These are phyloP conservation scores for Cyberlindnera mrakii DNA, from an alignment of 805 yeast species.

Conservation along the genomic window DNA sequence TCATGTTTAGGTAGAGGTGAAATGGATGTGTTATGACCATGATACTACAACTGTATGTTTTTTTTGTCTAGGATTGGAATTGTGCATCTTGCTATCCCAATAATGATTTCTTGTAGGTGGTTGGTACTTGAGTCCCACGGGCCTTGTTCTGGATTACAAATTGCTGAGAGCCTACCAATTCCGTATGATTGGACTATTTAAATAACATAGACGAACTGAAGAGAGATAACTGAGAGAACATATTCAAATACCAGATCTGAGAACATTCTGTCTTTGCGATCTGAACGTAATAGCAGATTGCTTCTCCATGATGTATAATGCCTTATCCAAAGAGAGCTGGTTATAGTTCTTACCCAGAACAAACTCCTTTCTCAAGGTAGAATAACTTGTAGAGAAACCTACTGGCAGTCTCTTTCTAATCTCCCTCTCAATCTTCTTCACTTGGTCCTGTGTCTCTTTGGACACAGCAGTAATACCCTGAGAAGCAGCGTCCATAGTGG, in stretches of 20 bases:
- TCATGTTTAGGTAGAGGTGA: neutral
- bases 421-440: constrained; percentile 74
- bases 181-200: neutral
- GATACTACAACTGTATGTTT: too few species aligned
- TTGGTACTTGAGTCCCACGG: too few species aligned
- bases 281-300: constrained; percentile 84
- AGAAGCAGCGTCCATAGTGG: constrained; percentile 91
- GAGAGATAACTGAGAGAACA: too few species aligned
- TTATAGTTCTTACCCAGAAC: constrained; percentile 58
- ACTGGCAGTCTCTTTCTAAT: constrained; percentile 87
- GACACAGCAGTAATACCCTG: constrained; percentile 48
- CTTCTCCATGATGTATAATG: constrained; percentile 74
- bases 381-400: constrained; percentile 92
- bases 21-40: neutral
- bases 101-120: too few species aligned
- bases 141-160: too few species aligned
- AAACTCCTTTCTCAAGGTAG: constrained; percentile 77
- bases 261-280: constrained; percentile 77
- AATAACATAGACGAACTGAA: too few species aligned
- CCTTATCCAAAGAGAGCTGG: constrained; percentile 73
- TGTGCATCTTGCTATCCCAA: too few species aligned
- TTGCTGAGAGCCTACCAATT: neutral
- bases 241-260: constrained; percentile 35
- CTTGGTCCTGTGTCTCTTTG: constrained; percentile 58
- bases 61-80: too few species aligned